A percentile compares a stretch with the other conserved stretches of the same genome.
These are phyloP conservation scores for Miscanthus lutarioriparius DNA, from an alignment of 176 grass and related monocot species.

Conservation along the genomic window DNA sequence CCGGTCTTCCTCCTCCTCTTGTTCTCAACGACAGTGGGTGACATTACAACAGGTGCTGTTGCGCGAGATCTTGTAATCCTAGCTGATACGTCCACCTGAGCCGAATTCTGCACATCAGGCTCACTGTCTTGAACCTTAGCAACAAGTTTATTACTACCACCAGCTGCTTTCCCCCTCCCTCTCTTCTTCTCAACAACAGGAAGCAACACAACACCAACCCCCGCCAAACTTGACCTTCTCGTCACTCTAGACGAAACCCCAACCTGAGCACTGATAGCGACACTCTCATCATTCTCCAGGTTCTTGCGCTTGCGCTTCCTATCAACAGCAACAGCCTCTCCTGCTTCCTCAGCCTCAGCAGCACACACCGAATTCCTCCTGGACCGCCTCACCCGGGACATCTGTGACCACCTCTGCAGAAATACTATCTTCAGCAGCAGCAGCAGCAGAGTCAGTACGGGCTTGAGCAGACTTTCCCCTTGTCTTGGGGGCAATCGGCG, in stretches of 20 bases:
- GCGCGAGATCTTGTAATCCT: constrained; percentile 28
- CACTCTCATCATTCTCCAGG: not conserved
- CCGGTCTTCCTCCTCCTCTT: constrained; percentile 21
- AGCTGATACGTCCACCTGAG: constrained; percentile 4
- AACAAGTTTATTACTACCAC: not conserved
- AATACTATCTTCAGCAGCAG: too few relatives aligned
- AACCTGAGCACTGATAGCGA: not conserved
- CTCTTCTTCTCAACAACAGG: constrained; percentile 34
- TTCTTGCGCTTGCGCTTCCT: constrained; percentile 29
- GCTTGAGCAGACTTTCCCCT: not conserved
- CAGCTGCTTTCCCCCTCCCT: not conserved
- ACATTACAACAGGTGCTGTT: not conserved
- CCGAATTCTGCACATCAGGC: not conserved
- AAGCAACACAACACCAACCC: not conserved
- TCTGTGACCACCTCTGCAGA: not conserved
- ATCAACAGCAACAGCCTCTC: not conserved
- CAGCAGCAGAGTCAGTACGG: not conserved
- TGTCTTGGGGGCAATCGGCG: not conserved
- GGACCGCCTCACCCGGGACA: not conserved
- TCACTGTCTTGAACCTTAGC: not conserved
- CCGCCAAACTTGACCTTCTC: constrained; percentile 11
- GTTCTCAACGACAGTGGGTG: constrained; percentile 5
- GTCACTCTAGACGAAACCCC: constrained; percentile 29
- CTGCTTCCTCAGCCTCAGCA: not conserved
- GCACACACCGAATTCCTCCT: not conserved